A percentile compares a stretch with the other conserved stretches of the same genome.
These are phyloP conservation scores for Fremontodendron californicum DNA, from an alignment of 345 rosid species.

Conservation along the genomic window DNA sequence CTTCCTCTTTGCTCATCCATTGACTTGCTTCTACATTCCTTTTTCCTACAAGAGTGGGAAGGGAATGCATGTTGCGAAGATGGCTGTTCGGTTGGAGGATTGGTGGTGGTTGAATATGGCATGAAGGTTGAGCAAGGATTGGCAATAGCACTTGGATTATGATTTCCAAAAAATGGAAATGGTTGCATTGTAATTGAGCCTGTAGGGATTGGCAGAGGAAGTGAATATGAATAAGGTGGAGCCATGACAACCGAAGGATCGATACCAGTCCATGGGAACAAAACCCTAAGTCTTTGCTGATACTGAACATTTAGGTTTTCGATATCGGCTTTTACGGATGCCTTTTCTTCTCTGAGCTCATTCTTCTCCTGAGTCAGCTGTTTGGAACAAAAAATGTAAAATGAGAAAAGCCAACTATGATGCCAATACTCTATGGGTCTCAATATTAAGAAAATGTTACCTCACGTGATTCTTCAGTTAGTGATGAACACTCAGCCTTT, in stretches of 20 bases:
- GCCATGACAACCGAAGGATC: slow-evolving; percentile 47
- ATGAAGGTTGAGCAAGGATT: slow-evolving; percentile 53
- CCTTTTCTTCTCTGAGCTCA: slow-evolving; percentile 68
- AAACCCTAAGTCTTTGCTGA: slow-evolving; percentile 54
- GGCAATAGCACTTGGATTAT: slow-evolving; percentile 32
- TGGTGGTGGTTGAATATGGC: slow-evolving; percentile 39
- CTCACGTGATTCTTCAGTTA: slow-evolving; percentile 73
- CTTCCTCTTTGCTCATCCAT: slow-evolving; percentile 26
- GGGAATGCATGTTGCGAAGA: slow-evolving; percentile 37
- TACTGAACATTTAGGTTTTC: slow-evolving; percentile 58
- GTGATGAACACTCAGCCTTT: slow-evolving; percentile 43
- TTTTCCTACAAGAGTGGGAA: slow-evolving; percentile 43
- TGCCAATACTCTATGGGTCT: background rate
- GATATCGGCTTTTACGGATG: slow-evolving; percentile 59
- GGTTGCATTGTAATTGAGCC: slow-evolving; percentile 52
- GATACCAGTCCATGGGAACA: slow-evolving; percentile 54
- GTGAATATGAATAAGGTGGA: slow-evolving; percentile 50
- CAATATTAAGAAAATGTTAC: slow-evolving; percentile 30
- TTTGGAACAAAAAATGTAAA: slow-evolving; percentile 5
- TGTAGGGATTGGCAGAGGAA: slow-evolving; percentile 48
- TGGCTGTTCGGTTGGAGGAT: slow-evolving; percentile 33
- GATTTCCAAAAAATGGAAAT: slow-evolving; percentile 46
- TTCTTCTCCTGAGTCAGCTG: slow-evolving; percentile 76
- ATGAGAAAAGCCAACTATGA: slow-evolving; percentile 1
- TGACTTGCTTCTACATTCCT: slow-evolving; percentile 42